phyloP scores from a whole-genome alignment of 768 basidiomycete genomes.

The Auriscalpium orientale region DNA sequence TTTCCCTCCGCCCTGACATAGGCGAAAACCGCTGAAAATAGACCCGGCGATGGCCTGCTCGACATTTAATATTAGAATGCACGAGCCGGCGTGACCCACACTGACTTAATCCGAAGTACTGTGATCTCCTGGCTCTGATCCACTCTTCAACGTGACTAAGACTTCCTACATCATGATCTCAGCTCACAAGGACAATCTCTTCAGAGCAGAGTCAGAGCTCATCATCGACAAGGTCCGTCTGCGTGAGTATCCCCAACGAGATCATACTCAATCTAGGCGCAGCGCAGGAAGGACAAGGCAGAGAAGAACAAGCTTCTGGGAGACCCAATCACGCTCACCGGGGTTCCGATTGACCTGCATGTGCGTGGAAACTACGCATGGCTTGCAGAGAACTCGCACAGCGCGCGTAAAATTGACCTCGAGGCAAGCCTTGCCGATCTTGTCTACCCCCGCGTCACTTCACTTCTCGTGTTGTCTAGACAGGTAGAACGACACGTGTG shows the following conservation, averaged over 20 bases:
- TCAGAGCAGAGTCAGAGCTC: constrained; percentile 40
- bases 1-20: too few relatives aligned
- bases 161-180: too few relatives aligned
- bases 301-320: constrained; percentile 66
- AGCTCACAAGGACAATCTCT: constrained; percentile 1
- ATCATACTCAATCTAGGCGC: not conserved
- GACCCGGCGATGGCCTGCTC: too few relatives aligned
- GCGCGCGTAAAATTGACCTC: constrained; percentile 66
- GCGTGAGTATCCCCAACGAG: not conserved
- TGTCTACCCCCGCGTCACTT: not conserved
- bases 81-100: too few relatives aligned
- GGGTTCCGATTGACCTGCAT: constrained; percentile 67
- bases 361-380: constrained; percentile 64
- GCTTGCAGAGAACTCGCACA: constrained; percentile 83
- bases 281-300: constrained; percentile 72
- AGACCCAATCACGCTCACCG: constrained; percentile 66
- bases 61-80: too few relatives aligned
- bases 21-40: too few relatives aligned
- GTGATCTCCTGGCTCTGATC: too few relatives aligned
- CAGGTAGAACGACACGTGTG: constrained; percentile 67
- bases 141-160: too few relatives aligned
- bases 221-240: constrained; percentile 42
- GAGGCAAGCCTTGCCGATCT: constrained; percentile 40
- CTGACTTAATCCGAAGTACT: too few relatives aligned
- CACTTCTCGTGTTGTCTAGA: constrained; percentile 35